Evolutionary conservation across 345 rosid genomes (phyloP).

Genomic region (Rhodamnia argentea): DNA sequence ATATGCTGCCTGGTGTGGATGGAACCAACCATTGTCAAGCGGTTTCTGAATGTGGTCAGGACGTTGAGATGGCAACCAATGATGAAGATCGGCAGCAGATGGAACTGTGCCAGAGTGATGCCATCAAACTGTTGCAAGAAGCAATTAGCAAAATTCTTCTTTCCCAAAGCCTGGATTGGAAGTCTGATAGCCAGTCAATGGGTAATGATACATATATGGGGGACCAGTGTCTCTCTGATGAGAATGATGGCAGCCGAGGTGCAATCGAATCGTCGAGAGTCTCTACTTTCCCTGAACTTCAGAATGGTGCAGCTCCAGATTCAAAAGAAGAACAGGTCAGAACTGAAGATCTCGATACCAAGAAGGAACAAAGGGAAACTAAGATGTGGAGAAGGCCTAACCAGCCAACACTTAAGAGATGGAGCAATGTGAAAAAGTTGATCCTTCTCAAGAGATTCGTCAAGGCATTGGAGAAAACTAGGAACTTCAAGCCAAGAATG

Average conservation of each 20-base stretch:
- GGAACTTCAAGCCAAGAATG: slow-evolving; percentile 39
- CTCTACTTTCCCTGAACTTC: slow-evolving; percentile 12
- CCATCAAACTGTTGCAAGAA: slow-evolving; percentile 63
- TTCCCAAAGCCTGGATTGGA: slow-evolving; percentile 51
- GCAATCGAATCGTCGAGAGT: slow-evolving; percentile 16
- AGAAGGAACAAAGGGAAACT: not conserved
- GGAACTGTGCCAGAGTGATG: slow-evolving; percentile 37
- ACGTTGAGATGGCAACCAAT: slow-evolving; percentile 8
- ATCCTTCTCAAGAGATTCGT: slow-evolving; percentile 68
- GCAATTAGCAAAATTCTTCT: slow-evolving; percentile 71
- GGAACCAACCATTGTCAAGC: not conserved
- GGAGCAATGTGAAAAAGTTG: slow-evolving; percentile 80
- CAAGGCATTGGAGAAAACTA: slow-evolving; percentile 61
- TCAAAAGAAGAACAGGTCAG: not conserved
- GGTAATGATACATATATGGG: slow-evolving; percentile 20
- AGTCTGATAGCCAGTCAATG: slow-evolving; percentile 45
- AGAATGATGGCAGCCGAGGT: slow-evolving; percentile 10
- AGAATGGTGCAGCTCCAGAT: not conserved
- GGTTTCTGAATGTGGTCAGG: not conserved
- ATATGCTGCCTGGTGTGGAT: not conserved
- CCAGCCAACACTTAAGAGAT: slow-evolving; percentile 15
- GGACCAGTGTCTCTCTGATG: slow-evolving; percentile 12
- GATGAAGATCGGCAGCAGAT: slow-evolving; percentile 5
- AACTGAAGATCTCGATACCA: not conserved
- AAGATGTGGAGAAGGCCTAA: not conserved